Conservation (phyloP, 2,329 filamentous ascomycete species). For the Curvularia spicifera region DNA sequence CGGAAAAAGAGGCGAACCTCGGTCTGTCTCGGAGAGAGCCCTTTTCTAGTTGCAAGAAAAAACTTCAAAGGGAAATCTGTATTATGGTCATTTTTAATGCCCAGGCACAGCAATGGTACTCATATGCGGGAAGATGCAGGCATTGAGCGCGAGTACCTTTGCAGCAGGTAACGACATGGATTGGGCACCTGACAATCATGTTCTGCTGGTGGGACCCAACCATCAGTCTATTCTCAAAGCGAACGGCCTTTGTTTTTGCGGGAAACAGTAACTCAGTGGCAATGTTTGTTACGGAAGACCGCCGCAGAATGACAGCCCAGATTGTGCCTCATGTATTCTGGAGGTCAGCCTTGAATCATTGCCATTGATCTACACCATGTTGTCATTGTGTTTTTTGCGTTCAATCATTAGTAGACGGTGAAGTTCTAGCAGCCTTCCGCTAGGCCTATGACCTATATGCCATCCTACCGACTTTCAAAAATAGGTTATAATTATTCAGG, state of each 20-base stretch:
- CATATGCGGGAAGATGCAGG: background rate
- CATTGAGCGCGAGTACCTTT: background rate
- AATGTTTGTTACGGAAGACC: background rate
- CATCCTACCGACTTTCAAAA: no score
- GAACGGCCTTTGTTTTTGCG: background rate
- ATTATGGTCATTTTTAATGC: background rate
- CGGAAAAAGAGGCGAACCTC: background rate
- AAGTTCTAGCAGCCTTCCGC: no score
- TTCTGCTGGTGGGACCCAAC: constrained; percentile 5
- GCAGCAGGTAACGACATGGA: background rate
- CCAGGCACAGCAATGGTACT: background rate
- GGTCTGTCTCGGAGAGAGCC: background rate
- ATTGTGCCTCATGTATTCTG: background rate
- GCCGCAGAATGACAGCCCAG: background rate
- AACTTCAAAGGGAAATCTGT: background rate
- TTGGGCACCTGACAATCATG: constrained; percentile 4
- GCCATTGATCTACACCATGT: background rate
- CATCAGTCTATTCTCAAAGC: background rate
- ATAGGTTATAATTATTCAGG: no score
- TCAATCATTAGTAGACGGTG: no score
- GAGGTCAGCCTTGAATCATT: background rate
- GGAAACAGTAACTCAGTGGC: background rate
- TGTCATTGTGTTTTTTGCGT: no score
- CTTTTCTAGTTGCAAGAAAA: background rate
- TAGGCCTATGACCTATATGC: no score